These are phyloP conservation scores for Wickerhamomyces subpelliculosus DNA, from an alignment of 805 yeast species.

Conservation along the genomic window DNA sequence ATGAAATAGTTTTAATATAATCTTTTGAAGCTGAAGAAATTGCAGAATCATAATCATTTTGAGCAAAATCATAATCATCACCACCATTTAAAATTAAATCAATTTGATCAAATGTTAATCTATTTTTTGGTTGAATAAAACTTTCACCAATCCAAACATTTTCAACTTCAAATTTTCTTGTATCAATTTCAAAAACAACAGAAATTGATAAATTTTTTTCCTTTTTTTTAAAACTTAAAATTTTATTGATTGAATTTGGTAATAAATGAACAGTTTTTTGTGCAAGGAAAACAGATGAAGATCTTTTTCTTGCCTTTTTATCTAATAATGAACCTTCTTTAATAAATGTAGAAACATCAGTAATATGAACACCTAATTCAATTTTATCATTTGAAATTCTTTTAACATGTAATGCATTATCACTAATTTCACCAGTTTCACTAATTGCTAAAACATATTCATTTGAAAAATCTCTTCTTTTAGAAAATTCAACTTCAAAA, in stretches of 20 bases:
- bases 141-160: slow-evolving; percentile 75
- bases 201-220: slow-evolving; percentile 63
- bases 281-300: slow-evolving; percentile 81
- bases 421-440: slow-evolving; percentile 52
- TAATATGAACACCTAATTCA: slow-evolving; percentile 80
- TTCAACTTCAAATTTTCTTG: slow-evolving; percentile 61
- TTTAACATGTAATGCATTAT: slow-evolving; percentile 80
- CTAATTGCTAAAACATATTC: slow-evolving; percentile 63
- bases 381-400: slow-evolving; percentile 50
- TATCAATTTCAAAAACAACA: slow-evolving; percentile 74
- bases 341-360: slow-evolving; percentile 70
- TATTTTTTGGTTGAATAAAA: slow-evolving; percentile 54
- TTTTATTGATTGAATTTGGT: slow-evolving; percentile 57
- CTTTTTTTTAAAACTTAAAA: slow-evolving; percentile 54
- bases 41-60: too few species aligned
- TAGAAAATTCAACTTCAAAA: slow-evolving; percentile 19
- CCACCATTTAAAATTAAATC: slow-evolving; percentile 39
- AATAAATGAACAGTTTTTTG: slow-evolving; percentile 62
- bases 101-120: slow-evolving; percentile 47
- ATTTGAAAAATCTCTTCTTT: slow-evolving; percentile 45
- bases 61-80: slow-evolving; percentile 7
- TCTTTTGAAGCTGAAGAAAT: slow-evolving; percentile 53
- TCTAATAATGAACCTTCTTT: slow-evolving; percentile 73
- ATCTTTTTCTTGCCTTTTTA: slow-evolving; percentile 84
- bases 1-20: slow-evolving; percentile 54